Base-by-base conservation (phyloP, 176 grass and related monocot species). In the Triticum timopheevii region DNA sequence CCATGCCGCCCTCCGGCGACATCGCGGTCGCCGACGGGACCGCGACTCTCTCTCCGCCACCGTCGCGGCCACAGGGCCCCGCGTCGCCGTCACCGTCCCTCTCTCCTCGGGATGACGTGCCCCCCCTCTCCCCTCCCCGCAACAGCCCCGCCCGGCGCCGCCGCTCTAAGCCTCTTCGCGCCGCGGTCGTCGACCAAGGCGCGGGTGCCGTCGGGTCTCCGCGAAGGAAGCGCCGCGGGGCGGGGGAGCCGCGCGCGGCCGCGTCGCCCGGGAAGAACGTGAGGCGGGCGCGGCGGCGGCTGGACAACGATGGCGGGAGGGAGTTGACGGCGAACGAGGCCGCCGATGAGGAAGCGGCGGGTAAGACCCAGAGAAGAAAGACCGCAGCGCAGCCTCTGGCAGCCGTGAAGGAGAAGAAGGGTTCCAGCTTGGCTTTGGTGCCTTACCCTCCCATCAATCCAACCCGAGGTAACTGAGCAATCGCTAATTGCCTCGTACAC, bases 241-340 rank as follows among this genome's bases (percentile, higher is more conserved):
- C 31, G 59, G 52, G 52, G 79, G 70, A 82, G 79, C 64, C 69
- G 19, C 39, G 27, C 59, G 2, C 59, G 7, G 27, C 58, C 11
- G 27, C 93, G 16, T 95, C 88, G 52, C 91, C 91, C 4, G 78
- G 86, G 69, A 86, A 83, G 9, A 84, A 80, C 59, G 35, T 28
- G 56, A 40, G 77, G 59, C 77, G n/a, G 1, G n/a, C 59, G n/a
- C n/a, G 77, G 35, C 59, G 59, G 13, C 35, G 77, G 59, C 77
- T 80, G 2, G 58, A 80, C 34, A 42, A 13, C 24, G 77, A 80
- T 61, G 35, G 35, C 9, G 77, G 77, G 13, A 28, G 8, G n/a
- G 59, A 17, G 91, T 35, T 77, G 83, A 59, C 39, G 36, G 91
- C 88, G 35, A 95, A 68, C 79, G 88, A 92, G 17, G 69, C 39